Evolutionary conservation across 2,329 filamentous ascomycete genomes (phyloP).

Genomic region (Colletotrichum sp.): DNA sequence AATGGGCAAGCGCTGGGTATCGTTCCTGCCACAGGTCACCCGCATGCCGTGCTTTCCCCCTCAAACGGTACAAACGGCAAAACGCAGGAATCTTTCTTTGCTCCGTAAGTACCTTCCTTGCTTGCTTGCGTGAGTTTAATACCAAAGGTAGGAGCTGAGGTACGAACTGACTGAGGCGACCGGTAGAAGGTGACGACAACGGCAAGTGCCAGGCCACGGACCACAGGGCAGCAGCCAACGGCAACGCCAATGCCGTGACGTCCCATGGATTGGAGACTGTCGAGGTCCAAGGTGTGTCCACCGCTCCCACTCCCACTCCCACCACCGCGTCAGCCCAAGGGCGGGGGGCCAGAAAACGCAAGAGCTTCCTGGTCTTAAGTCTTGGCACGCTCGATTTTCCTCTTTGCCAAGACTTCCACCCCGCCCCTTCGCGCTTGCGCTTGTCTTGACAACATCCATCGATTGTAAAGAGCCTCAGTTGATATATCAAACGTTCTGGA

Average conservation of each 20-base stretch:
- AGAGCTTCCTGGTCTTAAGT: conserved; percentile 20
- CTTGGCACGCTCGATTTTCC: conserved; percentile 19
- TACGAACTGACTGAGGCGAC: neutral
- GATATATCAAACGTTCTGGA: neutral
- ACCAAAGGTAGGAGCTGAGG: neutral
- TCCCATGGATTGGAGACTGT: neutral
- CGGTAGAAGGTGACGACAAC: neutral
- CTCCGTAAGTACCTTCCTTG: neutral
- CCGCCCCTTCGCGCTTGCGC: conserved; percentile 21
- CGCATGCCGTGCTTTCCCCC: neutral
- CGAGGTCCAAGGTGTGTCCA: neutral
- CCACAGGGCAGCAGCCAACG: neutral
- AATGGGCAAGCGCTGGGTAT: neutral
- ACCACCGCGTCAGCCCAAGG: conserved; percentile 20
- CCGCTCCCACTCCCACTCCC: conserved; percentile 4
- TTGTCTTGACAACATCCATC: conserved; percentile 23
- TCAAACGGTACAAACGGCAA: neutral
- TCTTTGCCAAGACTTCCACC: conserved; percentile 23
- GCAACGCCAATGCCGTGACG: conserved; percentile 4
- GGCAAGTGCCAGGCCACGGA: neutral
- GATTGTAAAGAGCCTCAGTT: conserved; percentile 13
- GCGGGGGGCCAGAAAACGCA: conserved; percentile 12
- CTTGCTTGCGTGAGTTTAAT: neutral
- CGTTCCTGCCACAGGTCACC: neutral
- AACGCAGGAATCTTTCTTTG: neutral